A percentile compares a stretch with the other conserved stretches of the same genome.
These are phyloP conservation scores for Brassica rapa DNA, from an alignment of 345 rosid species.

Conservation along the genomic window DNA sequence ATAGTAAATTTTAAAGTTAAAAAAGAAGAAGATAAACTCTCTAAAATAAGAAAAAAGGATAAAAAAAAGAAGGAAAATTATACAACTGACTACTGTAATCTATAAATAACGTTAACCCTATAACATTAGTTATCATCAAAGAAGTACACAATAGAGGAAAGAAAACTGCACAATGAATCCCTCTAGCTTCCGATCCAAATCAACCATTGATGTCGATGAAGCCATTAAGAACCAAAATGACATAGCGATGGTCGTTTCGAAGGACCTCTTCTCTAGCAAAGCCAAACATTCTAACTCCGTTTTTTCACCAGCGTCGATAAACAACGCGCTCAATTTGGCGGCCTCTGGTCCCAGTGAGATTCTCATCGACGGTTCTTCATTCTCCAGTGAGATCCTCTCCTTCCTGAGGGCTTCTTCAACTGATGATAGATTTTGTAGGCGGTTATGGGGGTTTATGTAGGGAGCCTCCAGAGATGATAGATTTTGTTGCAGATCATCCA, in stretches of 20 bases:
- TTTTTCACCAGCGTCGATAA: background rate
- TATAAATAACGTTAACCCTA: background rate
- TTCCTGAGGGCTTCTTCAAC: background rate
- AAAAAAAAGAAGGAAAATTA: background rate
- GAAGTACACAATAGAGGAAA: background rate
- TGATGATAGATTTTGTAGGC: background rate
- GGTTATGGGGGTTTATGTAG: background rate
- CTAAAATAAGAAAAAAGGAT: too few relatives aligned
- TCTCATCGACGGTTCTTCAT: background rate
- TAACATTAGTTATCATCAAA: background rate
- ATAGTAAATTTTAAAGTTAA: background rate
- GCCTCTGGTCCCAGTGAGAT: background rate
- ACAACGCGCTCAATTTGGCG: background rate
- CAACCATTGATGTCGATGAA: background rate
- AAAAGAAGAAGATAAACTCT: too few relatives aligned
- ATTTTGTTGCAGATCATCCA: background rate
- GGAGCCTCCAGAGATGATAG: background rate
- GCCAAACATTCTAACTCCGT: background rate
- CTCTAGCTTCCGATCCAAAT: background rate
- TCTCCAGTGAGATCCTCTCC: background rate
- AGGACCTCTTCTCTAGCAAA: background rate
- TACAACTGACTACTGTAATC: background rate
- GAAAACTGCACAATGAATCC: background rate
- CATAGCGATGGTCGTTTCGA: background rate
- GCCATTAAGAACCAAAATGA: background rate